Base-by-base conservation (phyloP, 2,329 filamentous ascomycete species). In the Aspergillus niger region DNA sequence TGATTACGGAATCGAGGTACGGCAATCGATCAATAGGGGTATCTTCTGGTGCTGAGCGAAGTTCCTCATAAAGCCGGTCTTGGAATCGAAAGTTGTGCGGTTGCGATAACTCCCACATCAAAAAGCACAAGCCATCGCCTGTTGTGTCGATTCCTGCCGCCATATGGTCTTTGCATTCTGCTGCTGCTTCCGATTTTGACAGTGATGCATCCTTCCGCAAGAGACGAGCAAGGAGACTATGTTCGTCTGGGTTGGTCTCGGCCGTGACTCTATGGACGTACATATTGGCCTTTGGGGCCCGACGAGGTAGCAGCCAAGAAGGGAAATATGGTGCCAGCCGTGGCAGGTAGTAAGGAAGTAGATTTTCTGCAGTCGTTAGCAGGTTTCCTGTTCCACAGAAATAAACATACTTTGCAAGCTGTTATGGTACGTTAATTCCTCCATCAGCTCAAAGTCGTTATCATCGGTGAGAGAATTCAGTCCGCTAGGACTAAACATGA, bases 81-180 rank as follows among this genome's bases (percentile, higher is more conserved):
- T 90, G 88, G 52, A 85, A 77, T 2, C 70, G 60, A 1, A 77
- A 66, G 4, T 83, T 87, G 7, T 80, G 74, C 2, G 86, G 85
- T 63, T 85, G 84, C 1, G 88, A 91, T 2, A 91, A 79, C 70
- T 90, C 84, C 82, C 87, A 88, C 85, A 91, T 88, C 11, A 91
- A 78, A 69, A 90, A 90, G 68, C 87, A 90, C 0, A 91, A 77
- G 0, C 82, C 86, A 65, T 91, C 88, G 15, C 88, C 87, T 0
- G 88, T 90, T 0, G 89, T 91, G 67, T 91, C 88, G 61, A 91
- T 89, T 0, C 88, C 89, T 0, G 88, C 88, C 0, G 84, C 86
- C 85, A 91, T 86, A 71, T 91, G 88, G 66, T 91, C 88, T 59
- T 89, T 82, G 67, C 86, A 89, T 73, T 91, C 89, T 20, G 88